Base-by-base conservation (phyloP, 2,329 filamentous ascomycete species). In the Cladosporium sp. region DNA sequence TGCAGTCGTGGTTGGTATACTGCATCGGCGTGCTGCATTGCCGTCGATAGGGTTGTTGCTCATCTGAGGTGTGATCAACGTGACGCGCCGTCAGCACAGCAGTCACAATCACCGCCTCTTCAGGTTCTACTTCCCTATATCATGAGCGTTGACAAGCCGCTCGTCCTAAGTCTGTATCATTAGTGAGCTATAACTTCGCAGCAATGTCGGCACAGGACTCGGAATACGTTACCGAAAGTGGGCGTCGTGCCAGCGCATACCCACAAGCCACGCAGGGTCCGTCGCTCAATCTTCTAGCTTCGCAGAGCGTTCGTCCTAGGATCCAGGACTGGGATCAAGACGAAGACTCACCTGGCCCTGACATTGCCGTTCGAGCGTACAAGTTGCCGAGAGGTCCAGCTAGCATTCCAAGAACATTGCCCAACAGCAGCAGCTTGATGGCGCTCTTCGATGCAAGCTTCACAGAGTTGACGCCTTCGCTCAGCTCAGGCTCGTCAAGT, bases 181-280 rank as follows among this genome's bases (percentile, higher is more conserved):
- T 12, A 34, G 2, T 34, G 30, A 34, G 30, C 30, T 34, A 34
- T 34, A 34, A 34, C 30, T 49, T 50, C 49, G 49, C 49, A 51
- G 36, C 49, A 38, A 56, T 56, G 54, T 49, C 54, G 42, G 42
- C 39, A 14, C 38, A 37, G 30, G 22, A 38, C 42, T 56, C 42
- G 34, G 54, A 56, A 28, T 38, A 49, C 36, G 38, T 25, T 56
- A 49, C 54, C 54, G 54, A 38, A 56, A 56, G 54, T 56, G 54
- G 54, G 54, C 54, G 42, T 39, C 30, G 54, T 56, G 54, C 47
- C 54, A 56, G 54, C 54, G 54, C 54, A 56, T 49, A 22, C 40
- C 30, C 30, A 12, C 30, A 34, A 34, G 30, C 30, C 11, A 56
- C 47, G 54, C 54, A 56, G 54, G 54, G 54, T 39, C 49, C 42